A percentile compares a stretch with the other conserved stretches of the same genome.
phyloP scores from a whole-genome alignment of 2,329 filamentous ascomycete genomes.

The Blastomyces gilchristii region DNA sequence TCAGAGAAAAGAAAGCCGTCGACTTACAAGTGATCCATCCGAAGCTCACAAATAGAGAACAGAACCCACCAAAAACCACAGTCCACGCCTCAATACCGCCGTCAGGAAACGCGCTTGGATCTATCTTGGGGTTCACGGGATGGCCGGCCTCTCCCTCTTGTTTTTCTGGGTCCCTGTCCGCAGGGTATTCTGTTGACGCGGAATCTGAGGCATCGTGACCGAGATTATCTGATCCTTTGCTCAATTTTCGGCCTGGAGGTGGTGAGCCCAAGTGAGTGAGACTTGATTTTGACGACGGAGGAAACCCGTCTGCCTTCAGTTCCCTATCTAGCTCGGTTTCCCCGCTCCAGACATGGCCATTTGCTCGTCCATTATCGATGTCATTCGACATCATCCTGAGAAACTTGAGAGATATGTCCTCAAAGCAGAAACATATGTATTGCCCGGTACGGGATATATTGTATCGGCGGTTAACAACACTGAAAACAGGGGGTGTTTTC shows the following conservation, averaged over 20 bases:
- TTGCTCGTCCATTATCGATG: neutral
- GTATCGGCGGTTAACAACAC: neutral
- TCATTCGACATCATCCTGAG: neutral
- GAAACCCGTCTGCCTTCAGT: neutral
- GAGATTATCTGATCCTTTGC: neutral
- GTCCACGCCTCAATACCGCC: slow-evolving; percentile 26
- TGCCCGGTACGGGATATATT: neutral
- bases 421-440: neutral
- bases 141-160: neutral
- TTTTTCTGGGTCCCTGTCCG: slow-evolving; percentile 7
- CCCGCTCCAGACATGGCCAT: neutral
- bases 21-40: slow-evolving; percentile 41
- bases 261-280: neutral
- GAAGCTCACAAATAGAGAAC: slow-evolving; percentile 41
- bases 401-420: neutral
- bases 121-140: slow-evolving; percentile 9
- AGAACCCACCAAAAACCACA: slow-evolving; percentile 42
- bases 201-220: neutral
- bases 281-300: neutral
- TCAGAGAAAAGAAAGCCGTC: neutral
- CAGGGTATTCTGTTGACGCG: neutral
- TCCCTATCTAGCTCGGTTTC: neutral
- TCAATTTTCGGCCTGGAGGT: neutral
- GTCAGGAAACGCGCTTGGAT: slow-evolving; percentile 19
- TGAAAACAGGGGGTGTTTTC: neutral